phyloP scores from a whole-genome alignment of 441 rosid genomes.

The Daphne laureola region DNA sequence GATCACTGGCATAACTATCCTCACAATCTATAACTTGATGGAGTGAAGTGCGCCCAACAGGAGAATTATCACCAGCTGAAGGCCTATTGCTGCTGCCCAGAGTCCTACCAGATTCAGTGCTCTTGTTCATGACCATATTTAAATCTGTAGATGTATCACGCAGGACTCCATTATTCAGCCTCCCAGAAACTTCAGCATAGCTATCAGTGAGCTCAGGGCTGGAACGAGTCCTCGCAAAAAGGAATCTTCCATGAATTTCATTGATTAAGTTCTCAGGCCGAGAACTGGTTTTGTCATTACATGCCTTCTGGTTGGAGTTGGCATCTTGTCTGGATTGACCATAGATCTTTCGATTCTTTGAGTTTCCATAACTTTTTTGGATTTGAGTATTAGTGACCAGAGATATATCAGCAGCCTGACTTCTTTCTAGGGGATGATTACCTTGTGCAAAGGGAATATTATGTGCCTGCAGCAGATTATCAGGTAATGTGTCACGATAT shows the following conservation, averaged over 20 bases:
- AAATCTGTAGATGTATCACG: background rate
- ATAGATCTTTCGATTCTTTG: background rate
- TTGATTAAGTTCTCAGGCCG: slow-evolving; percentile 8
- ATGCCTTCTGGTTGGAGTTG: slow-evolving; percentile 1
- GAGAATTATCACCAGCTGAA: no score
- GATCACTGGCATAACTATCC: background rate
- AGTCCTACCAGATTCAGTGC: background rate
- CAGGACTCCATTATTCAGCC: slow-evolving; percentile 1
- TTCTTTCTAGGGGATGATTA: slow-evolving; percentile 5
- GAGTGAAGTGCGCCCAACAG: no score
- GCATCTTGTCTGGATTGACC: slow-evolving; percentile 3
- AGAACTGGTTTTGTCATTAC: slow-evolving; percentile 3
- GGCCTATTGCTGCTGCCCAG: no score
- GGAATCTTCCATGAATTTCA: slow-evolving; percentile 4
- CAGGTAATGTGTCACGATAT: background rate
- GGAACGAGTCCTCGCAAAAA: slow-evolving; percentile 15
- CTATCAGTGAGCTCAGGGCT: slow-evolving; percentile 10
- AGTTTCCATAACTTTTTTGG: background rate
- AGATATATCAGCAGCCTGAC: slow-evolving; percentile 12
- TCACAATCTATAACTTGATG: slow-evolving; percentile 2
- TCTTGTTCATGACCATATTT: slow-evolving; percentile 9
- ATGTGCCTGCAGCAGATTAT: slow-evolving; percentile 4
- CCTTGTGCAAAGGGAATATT: slow-evolving; percentile 8
- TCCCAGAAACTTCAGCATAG: slow-evolving; percentile 10
- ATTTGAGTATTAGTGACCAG: slow-evolving; percentile 2